Conservation (phyloP, 768 basidiomycete species). For the Tricholoma furcatifolium region DNA sequence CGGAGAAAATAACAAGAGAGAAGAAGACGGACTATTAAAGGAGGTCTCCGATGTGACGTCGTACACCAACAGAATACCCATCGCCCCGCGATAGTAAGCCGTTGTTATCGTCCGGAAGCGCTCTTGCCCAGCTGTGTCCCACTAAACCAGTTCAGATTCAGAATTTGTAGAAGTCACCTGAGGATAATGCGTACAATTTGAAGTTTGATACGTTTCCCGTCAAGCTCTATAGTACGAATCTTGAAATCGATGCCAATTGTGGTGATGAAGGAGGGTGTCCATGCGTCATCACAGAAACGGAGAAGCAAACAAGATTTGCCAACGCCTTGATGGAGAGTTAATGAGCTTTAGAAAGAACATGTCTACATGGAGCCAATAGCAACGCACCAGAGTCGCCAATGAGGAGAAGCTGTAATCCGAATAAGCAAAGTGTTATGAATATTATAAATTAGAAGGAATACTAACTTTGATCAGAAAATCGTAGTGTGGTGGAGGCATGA, state of each 20-base stretch:
- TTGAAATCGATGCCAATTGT: slow-evolving; percentile 99
- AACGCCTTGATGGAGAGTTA: slow-evolving; percentile 57
- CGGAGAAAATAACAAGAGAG: not conserved
- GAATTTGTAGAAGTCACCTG: not conserved
- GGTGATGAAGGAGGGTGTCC: slow-evolving; percentile 99
- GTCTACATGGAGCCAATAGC: not conserved
- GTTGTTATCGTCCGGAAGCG: slow-evolving; percentile 98
- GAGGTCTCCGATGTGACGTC: slow-evolving; percentile 94
- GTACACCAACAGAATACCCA: slow-evolving; percentile 98
- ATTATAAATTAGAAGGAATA: not conserved
- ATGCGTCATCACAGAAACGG: slow-evolving; percentile 98
- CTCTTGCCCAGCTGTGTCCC: slow-evolving; percentile 99
- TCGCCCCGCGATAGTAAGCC: slow-evolving; percentile 98
- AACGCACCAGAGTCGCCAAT: slow-evolving; percentile 90
- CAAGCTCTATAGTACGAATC: slow-evolving; percentile 97
- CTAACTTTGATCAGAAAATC: slow-evolving; percentile 94
- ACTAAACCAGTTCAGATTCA: slow-evolving; percentile 47
- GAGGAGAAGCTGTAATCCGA: slow-evolving; percentile 68
- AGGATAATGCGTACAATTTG: slow-evolving; percentile 74
- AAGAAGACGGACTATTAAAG: slow-evolving; percentile 79
- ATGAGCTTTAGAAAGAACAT: not conserved
- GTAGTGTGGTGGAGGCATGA: slow-evolving; percentile 91
- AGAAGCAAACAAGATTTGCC: slow-evolving; percentile 96
- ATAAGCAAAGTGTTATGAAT: not conserved
- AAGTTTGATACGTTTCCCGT: slow-evolving; percentile 97